A percentile compares a stretch with the other conserved stretches of the same genome.
Conservation (phyloP, 768 basidiomycete species). For the Suillus tomentosus region DNA sequence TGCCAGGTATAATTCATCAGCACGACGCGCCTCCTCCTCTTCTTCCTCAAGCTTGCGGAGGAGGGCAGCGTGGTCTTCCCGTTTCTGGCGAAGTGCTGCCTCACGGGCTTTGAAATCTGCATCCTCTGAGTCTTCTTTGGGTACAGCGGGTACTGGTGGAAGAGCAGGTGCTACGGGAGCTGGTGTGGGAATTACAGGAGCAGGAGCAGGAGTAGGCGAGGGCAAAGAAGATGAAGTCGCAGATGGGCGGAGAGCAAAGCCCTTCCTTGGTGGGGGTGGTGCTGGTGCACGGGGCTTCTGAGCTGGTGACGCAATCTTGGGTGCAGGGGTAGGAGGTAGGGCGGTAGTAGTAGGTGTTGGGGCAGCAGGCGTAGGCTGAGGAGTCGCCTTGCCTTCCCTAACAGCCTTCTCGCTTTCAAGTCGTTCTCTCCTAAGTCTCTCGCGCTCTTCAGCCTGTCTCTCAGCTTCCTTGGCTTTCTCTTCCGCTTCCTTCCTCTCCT, state of each 20-base stretch:
- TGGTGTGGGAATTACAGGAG: constrained; percentile 17
- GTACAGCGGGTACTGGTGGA: constrained; percentile 33
- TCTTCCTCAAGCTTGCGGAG: constrained; percentile 72
- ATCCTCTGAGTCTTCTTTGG: constrained; percentile 78
- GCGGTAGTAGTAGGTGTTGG: constrained; percentile 45
- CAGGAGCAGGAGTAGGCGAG: constrained; percentile 15
- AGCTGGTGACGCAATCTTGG: constrained; percentile 34
- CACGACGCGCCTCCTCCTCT: constrained; percentile 54
- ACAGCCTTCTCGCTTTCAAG: constrained; percentile 74
- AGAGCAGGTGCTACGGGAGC: constrained; percentile 29
- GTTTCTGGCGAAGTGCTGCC: constrained; percentile 68
- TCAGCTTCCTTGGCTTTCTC: constrained; percentile 81
- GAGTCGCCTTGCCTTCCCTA: constrained; percentile 47
- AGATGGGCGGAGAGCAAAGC: constrained; percentile 13
- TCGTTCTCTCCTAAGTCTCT: constrained; percentile 67
- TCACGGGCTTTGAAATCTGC: constrained; percentile 66
- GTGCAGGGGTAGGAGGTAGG: constrained; percentile 44
- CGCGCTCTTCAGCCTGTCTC: constrained; percentile 77
- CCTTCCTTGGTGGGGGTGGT: constrained; percentile 37
- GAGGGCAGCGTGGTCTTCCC: constrained; percentile 69
- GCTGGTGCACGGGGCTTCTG: constrained; percentile 40
- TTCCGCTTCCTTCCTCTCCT: constrained; percentile 90
- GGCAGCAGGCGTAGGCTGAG: constrained; percentile 40
- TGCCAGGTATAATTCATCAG: constrained; percentile 43
- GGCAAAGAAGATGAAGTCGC: constrained; percentile 29